Base-by-base conservation (phyloP, 352 stramenopile genomes). In the Phytophthora capsici region DNA sequence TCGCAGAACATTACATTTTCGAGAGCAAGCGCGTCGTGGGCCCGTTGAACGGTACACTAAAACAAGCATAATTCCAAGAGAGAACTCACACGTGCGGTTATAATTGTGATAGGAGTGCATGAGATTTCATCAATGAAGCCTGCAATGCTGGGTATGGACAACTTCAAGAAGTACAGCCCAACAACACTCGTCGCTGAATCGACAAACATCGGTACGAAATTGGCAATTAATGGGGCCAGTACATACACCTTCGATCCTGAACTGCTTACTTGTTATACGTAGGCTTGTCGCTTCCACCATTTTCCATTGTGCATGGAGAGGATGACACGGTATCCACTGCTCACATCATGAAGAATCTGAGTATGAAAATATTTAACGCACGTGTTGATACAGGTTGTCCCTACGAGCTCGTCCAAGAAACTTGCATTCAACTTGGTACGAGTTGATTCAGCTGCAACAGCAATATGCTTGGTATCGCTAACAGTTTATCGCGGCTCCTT, bases 121-220 rank as follows among this genome's bases (percentile, higher is more conserved):
- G 78, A 88, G 38, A 86, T 93, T 55, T 93, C 84, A 47, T 71
- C 78, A 14, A 89, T 93, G 82, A 89, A 93, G 57, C 84, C 84
- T 20, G 77, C 84, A 16, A 85, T 93, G 78, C 73, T 90, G 16
- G 84, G 84, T 26, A 65, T 78, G 41, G 47, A 52, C 37, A 80
- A 88, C 40, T 93, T 93, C 40, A 60, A 75, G 32, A 72, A 69
- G 50, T 66, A 58, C 17, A 93, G 84, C 49, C 80, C 84, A 4
- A 79, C 80, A 22, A 58, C 64, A 36, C 65, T 88, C 22, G 43
- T 90, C 19, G 53, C 54, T 26, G 45, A 70, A 16, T 55, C 71
- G 10, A 54, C 47, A 23, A 38, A 63, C 13, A 47, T 51, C 16
- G 58, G 67, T 83, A 65, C 16, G 26, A 8, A 37, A n/a, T 5